A percentile compares a stretch with the other conserved stretches of the same genome.
Conservation (phyloP, 192 early-diverging fungal genomes). For the Backusella liffmaniae region DNA sequence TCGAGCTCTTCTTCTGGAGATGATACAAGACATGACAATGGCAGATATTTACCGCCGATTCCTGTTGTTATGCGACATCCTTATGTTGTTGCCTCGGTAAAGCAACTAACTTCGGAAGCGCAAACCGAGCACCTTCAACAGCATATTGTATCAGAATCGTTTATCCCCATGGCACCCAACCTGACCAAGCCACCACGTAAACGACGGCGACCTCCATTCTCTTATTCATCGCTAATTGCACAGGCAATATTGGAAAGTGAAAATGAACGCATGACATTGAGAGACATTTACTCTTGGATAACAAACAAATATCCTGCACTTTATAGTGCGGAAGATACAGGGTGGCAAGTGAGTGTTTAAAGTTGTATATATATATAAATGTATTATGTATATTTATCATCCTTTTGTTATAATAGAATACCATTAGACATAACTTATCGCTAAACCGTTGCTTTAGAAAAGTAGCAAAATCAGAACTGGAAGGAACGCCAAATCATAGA, state of each 20-base stretch:
- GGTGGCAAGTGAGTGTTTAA: constrained; percentile 71
- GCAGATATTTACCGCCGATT: constrained; percentile 20
- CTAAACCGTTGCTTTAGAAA: constrained; percentile 81
- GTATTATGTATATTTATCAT: not conserved
- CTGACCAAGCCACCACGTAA: constrained; percentile 21
- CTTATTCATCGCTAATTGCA: constrained; percentile 81
- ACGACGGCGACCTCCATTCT: constrained; percentile 63
- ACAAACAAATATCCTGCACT: constrained; percentile 72
- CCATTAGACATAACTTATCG: constrained; percentile 89
- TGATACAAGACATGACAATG: not conserved
- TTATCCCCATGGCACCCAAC: constrained; percentile 35
- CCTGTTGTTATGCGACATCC: constrained; percentile 37
- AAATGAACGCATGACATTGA: constrained; percentile 66
- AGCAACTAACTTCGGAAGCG: constrained; percentile 21
- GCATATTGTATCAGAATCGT: constrained; percentile 38
- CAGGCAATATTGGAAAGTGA: constrained; percentile 72
- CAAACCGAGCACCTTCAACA: constrained; percentile 32
- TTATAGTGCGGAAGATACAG: constrained; percentile 64
- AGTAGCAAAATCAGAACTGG: constrained; percentile 56
- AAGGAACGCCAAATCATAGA: constrained; percentile 41
- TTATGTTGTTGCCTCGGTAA: constrained; percentile 15
- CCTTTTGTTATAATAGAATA: constrained; percentile 59
- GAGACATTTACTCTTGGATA: constrained; percentile 89
- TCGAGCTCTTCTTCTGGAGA: not conserved
- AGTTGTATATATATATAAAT: not conserved